Percentiles rank a stretch among this genome's conserved stretches.
Evolutionary conservation across 2,329 filamentous ascomycete species (phyloP).

Genomic region (Leptographium radiaticola): DNA sequence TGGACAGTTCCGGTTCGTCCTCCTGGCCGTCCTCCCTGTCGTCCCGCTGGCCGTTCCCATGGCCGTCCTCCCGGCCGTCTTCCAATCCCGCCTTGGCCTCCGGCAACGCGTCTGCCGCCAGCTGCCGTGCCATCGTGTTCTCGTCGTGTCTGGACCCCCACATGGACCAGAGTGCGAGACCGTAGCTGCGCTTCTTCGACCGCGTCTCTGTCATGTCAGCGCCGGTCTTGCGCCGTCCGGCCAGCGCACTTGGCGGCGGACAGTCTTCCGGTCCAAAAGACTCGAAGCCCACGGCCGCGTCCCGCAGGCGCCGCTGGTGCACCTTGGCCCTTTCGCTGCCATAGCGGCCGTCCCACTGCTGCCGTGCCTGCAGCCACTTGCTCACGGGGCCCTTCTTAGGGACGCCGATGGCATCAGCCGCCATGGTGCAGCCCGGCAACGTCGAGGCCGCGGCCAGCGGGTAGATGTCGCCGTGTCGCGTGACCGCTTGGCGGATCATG

Average conservation of each 20-base stretch:
- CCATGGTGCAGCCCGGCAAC: conserved; percentile 51
- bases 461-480: conserved; percentile 61
- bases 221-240: conserved; percentile 47
- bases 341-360: conserved; percentile 62
- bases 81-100: conserved; percentile 7
- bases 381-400: conserved; percentile 67
- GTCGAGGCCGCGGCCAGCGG: conserved; percentile 51
- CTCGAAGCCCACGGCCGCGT: conserved; percentile 59
- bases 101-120: conserved; percentile 28
- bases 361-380: conserved; percentile 70
- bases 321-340: conserved; percentile 55
- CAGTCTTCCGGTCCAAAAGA: conserved; percentile 57
- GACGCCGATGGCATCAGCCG: conserved; percentile 55
- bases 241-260: conserved; percentile 75
- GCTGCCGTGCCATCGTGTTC: conserved; percentile 49
- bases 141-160: conserved; percentile 89
- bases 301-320: conserved; percentile 59
- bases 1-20: too few relatives aligned
- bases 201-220: conserved; percentile 36
- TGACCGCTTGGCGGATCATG: conserved; percentile 87
- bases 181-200: conserved; percentile 47
- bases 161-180: conserved; percentile 69
- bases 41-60: conserved; percentile 23
- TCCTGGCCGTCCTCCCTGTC: not conserved
- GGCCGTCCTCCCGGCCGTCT: conserved; percentile 14